Percentiles rank a stretch among this genome's conserved stretches.
Evolutionary conservation across 768 basidiomycete species (phyloP).

Genomic region (Podaxis carcinomalis): DNA sequence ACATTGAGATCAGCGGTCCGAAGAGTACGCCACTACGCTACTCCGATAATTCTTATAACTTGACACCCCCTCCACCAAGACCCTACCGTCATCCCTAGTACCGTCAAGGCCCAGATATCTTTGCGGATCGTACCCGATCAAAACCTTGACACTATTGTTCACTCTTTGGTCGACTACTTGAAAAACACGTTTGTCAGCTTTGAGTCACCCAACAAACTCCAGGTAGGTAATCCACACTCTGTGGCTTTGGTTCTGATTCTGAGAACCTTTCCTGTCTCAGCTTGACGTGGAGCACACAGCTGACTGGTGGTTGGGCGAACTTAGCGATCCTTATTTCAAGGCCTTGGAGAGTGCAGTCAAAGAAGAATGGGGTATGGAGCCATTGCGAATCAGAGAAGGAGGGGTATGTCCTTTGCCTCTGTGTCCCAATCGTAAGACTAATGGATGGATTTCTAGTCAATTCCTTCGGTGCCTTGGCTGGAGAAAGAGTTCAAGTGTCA

Average conservation of each 20-base stretch:
- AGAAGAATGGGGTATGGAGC: slow-evolving; percentile 84
- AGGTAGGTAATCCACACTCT: slow-evolving; percentile 35
- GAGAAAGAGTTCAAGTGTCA: slow-evolving; percentile 89
- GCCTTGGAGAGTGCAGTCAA: slow-evolving; percentile 78
- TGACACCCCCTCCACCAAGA: slow-evolving; percentile 34
- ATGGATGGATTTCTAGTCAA: slow-evolving; percentile 50
- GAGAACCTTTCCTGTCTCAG: slow-evolving; percentile 31
- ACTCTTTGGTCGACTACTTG: slow-evolving; percentile 57
- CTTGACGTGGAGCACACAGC: slow-evolving; percentile 78
- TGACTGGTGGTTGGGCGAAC: slow-evolving; percentile 94
- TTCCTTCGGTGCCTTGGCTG: slow-evolving; percentile 90
- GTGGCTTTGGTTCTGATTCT: background rate
- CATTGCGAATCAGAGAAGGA: slow-evolving; percentile 88
- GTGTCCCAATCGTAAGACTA: background rate
- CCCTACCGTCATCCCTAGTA: slow-evolving; percentile 84
- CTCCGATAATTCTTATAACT: background rate
- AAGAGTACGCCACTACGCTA: slow-evolving; percentile 49
- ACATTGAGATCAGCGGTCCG: slow-evolving; percentile 77
- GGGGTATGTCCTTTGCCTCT: slow-evolving; percentile 52
- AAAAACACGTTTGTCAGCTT: slow-evolving; percentile 52
- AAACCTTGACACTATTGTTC: slow-evolving; percentile 64
- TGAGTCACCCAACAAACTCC: slow-evolving; percentile 65
- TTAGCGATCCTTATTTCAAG: slow-evolving; percentile 83
- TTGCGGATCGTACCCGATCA: slow-evolving; percentile 96
- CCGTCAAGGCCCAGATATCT: slow-evolving; percentile 81